These are phyloP conservation scores for Cronartium quercuum DNA, from an alignment of 1,284 basidiomycete species.

Conservation along the genomic window DNA sequence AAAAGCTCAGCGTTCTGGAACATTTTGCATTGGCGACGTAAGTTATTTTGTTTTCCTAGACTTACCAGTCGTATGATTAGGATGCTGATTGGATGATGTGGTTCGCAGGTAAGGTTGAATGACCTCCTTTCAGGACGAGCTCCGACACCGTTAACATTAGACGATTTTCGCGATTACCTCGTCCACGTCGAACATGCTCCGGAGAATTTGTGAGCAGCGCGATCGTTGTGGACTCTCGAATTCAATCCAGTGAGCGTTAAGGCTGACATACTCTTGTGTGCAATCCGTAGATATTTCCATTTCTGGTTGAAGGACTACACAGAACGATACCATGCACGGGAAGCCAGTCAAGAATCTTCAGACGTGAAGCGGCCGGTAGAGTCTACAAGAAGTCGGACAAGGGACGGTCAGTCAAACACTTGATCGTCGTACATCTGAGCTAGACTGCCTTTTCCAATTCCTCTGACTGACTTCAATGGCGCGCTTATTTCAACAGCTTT, in stretches of 20 bases:
- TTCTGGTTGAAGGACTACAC: slow-evolving; percentile 27
- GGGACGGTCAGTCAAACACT: not conserved
- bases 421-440: not conserved
- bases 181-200: slow-evolving; percentile 19
- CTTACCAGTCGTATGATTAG: not conserved
- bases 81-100: too few relatives aligned
- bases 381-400: not conserved
- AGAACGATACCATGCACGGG: slow-evolving; percentile 17
- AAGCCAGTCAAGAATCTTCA: not conserved
- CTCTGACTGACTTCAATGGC: not conserved
- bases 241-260: not conserved
- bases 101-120: slow-evolving; percentile 15
- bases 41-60: not conserved
- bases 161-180: slow-evolving; percentile 25
- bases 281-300: slow-evolving; percentile 20
- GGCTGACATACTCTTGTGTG: not conserved
- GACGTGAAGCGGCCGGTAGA: not conserved
- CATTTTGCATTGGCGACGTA: not conserved
- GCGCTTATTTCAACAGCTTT: not conserved
- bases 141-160: slow-evolving; percentile 14
- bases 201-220: slow-evolving; percentile 36
- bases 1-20: not conserved
- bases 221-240: not conserved
- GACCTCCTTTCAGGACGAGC: slow-evolving; percentile 15
- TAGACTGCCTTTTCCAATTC: not conserved